phyloP scores from a whole-genome alignment of 192 early-diverging fungal species.

The Pilaira anomala region DNA sequence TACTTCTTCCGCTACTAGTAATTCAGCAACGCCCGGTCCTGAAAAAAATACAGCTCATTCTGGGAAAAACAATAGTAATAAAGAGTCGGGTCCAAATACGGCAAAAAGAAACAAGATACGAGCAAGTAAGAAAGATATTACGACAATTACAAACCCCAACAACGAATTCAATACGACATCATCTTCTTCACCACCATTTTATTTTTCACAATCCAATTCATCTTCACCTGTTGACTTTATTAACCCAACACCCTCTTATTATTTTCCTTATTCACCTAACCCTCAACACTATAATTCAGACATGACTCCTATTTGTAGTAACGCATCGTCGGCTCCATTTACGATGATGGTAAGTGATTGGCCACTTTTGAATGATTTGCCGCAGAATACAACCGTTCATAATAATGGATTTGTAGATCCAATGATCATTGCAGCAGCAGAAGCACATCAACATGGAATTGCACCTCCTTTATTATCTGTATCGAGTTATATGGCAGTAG shows the following conservation, averaged over 20 bases:
- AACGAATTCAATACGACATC: too few relatives aligned
- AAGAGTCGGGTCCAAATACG: background rate
- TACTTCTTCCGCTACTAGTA: background rate
- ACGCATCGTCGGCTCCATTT: background rate
- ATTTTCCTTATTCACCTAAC: background rate
- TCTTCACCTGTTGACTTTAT: background rate
- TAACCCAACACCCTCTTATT: background rate
- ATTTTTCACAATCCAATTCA: background rate
- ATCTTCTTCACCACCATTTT: background rate
- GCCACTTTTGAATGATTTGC: conserved; percentile 7
- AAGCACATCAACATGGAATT: background rate
- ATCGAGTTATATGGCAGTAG: background rate
- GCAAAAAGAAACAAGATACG: background rate
- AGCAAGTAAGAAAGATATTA: background rate
- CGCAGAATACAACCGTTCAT: background rate
- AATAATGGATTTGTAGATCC: conserved; percentile 15
- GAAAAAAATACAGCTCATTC: background rate
- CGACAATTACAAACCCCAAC: too few relatives aligned
- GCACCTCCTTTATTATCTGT: background rate
- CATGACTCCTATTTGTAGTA: background rate
- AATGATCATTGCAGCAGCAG: conserved; percentile 11
- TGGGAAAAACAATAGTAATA: conserved; percentile 2
- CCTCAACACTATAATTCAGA: background rate
- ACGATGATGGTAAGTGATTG: background rate
- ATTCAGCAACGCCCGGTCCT: background rate